phyloP scores from a whole-genome alignment of 805 yeast species.

The Ogataea salicorniae region DNA sequence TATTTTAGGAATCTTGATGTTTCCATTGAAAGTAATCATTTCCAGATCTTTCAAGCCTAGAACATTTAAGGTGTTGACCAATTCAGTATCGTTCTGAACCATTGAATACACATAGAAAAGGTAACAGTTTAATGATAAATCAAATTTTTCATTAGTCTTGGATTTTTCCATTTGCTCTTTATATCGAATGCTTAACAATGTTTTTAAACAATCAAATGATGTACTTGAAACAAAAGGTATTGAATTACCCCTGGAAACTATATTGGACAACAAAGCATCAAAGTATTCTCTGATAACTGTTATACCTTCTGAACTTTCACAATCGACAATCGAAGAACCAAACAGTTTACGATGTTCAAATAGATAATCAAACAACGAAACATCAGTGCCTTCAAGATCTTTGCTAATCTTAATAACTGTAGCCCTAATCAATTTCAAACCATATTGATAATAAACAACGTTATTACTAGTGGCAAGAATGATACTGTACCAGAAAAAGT shows the following conservation, averaged over 20 bases:
- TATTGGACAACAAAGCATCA: constrained; percentile 43
- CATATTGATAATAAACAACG: constrained; percentile 26
- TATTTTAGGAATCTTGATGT: constrained; percentile 35
- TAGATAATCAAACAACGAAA: constrained; percentile 26
- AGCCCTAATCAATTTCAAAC: constrained; percentile 32
- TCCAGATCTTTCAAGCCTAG: constrained; percentile 32
- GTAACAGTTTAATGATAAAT: constrained; percentile 28
- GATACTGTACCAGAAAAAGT: constrained; percentile 44
- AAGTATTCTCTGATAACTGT: constrained; percentile 41
- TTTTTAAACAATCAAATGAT: constrained; percentile 41
- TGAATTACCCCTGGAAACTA: constrained; percentile 53
- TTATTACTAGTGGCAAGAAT: constrained; percentile 22
- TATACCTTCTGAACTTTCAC: constrained; percentile 40
- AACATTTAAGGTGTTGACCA: constrained; percentile 28
- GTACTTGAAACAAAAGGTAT: constrained; percentile 50
- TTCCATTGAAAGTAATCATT: constrained; percentile 27
- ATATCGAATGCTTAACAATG: constrained; percentile 40
- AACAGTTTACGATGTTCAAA: constrained; percentile 32
- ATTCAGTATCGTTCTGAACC: constrained; percentile 32
- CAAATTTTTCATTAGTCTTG: constrained; percentile 7
- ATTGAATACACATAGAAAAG: constrained; percentile 29
- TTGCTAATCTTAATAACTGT: constrained; percentile 30
- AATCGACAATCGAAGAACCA: constrained; percentile 35
- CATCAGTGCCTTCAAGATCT: constrained; percentile 26
- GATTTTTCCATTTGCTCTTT: constrained; percentile 24